phyloP scores from a whole-genome alignment of 139 green algal genomes.

The Chloropicon primus region DNA sequence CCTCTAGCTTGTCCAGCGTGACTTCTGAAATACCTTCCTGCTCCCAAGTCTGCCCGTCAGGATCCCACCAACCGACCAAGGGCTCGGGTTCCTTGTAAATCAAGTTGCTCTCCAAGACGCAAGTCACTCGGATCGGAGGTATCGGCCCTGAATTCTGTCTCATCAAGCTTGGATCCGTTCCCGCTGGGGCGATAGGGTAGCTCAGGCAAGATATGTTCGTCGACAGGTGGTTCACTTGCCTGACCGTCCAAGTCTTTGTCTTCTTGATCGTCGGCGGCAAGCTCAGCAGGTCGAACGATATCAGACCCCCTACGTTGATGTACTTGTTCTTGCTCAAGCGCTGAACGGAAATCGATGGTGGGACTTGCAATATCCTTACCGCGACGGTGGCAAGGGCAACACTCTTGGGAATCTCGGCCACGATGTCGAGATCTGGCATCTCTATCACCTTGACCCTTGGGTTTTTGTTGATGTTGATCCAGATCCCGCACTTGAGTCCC shows the following conservation, averaged over 20 bases:
- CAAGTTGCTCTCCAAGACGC: constrained; percentile 21
- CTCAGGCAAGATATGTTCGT: constrained; percentile 23
- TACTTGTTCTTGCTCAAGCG: neutral
- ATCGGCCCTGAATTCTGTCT: constrained; percentile 38
- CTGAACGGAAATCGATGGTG: constrained; percentile 2
- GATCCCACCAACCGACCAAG: constrained; percentile 45
- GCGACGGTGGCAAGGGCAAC: constrained; percentile 20
- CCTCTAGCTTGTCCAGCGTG: constrained; percentile 25
- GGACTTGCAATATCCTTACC: constrained; percentile 4
- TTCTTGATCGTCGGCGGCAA: constrained; percentile 10
- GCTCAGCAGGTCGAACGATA: constrained; percentile 10
- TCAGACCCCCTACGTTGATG: constrained; percentile 13
- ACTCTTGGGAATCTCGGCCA: constrained; percentile 19
- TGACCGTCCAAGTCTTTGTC: constrained; percentile 20
- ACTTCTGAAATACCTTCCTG: constrained; percentile 35
- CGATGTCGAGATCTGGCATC: constrained; percentile 11
- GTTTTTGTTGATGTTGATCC: constrained; percentile 24
- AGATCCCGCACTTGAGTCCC: constrained; percentile 13
- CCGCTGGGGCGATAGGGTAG: constrained; percentile 57
- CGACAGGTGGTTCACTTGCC: constrained; percentile 3
- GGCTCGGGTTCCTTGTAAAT: constrained; percentile 6
- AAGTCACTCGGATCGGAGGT: constrained; percentile 38
- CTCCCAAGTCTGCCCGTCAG: constrained; percentile 27
- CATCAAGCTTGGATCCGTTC: constrained; percentile 35
- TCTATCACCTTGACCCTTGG: constrained; percentile 19